phyloP scores from a whole-genome alignment of 1,139 yeast species.

The Pichia sp. region DNA sequence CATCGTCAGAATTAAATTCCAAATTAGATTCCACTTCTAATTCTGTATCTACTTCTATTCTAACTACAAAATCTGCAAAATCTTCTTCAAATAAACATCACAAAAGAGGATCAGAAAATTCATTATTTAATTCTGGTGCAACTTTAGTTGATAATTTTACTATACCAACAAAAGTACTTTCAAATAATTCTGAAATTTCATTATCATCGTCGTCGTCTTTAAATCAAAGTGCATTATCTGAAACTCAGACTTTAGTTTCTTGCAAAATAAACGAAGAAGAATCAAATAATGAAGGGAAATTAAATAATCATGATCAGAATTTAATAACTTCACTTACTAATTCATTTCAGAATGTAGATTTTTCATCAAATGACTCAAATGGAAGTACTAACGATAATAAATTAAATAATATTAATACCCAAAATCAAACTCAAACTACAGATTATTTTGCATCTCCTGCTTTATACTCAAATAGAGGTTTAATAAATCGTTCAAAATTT shows the following conservation, averaged over 20 bases:
- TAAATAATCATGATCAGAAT: too few species aligned
- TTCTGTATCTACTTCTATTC: neutral
- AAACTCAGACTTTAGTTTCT: slow-evolving; percentile 6
- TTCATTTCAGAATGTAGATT: too few species aligned
- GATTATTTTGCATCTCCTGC: neutral
- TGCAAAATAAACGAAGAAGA: slow-evolving; percentile 9
- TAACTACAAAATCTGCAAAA: neutral
- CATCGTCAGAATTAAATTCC: too few species aligned
- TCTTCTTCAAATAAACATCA: slow-evolving; percentile 2
- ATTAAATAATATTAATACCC: neutral
- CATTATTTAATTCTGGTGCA: slow-evolving; percentile 12
- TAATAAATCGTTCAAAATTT: slow-evolving; percentile 8
- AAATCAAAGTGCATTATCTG: neutral
- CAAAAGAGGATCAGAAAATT: slow-evolving; percentile 7
- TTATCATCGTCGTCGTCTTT: too few species aligned
- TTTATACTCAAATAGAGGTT: slow-evolving; percentile 4
- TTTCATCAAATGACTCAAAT: too few species aligned
- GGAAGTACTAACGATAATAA: neutral
- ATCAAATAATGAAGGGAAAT: too few species aligned
- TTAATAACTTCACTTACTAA: too few species aligned
- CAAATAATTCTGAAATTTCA: slow-evolving; percentile 7
- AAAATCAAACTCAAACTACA: neutral
- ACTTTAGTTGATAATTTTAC: slow-evolving; percentile 9
- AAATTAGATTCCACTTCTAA: too few species aligned
- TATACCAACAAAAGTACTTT: neutral